A percentile compares a stretch with the other conserved stretches of the same genome.
phyloP scores from a whole-genome alignment of 768 basidiomycete genomes.

The Boletus barrowsii region DNA sequence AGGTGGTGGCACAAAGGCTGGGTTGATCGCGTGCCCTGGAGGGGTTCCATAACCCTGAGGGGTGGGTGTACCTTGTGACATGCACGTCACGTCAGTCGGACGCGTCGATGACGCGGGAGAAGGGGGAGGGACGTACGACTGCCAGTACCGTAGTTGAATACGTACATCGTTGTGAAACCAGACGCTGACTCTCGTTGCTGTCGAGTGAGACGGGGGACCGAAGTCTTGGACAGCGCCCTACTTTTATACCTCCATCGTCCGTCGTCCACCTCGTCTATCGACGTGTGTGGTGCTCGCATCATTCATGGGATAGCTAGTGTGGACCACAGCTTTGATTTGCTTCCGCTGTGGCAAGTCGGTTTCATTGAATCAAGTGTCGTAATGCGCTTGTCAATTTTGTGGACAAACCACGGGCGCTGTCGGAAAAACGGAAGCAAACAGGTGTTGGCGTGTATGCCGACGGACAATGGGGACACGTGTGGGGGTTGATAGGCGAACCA shows the following conservation, averaged over 20 bases:
- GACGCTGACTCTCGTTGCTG: background rate
- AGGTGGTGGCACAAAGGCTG: background rate
- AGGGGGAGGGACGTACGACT: background rate
- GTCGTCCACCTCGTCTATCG: background rate
- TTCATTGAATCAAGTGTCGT: no score
- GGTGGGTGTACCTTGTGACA: background rate
- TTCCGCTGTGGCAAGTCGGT: background rate
- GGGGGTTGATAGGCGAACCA: no score
- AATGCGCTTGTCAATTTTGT: no score
- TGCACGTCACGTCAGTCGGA: background rate
- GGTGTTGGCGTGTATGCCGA: no score
- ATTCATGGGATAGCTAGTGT: background rate
- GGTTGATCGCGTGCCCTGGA: background rate
- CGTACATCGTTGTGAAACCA: background rate
- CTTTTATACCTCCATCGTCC: conserved; percentile 8
- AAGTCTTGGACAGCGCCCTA: background rate
- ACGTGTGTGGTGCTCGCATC: conserved; percentile 1
- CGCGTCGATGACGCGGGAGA: background rate
- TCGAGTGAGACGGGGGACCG: background rate
- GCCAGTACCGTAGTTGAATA: background rate
- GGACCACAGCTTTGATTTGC: conserved; percentile 3
- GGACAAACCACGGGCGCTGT: no score
- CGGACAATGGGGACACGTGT: no score
- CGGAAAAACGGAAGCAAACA: no score
- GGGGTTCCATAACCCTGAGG: background rate